phyloP scores from a whole-genome alignment of 164 flowering plant genomes.

The Malania oleifera region DNA sequence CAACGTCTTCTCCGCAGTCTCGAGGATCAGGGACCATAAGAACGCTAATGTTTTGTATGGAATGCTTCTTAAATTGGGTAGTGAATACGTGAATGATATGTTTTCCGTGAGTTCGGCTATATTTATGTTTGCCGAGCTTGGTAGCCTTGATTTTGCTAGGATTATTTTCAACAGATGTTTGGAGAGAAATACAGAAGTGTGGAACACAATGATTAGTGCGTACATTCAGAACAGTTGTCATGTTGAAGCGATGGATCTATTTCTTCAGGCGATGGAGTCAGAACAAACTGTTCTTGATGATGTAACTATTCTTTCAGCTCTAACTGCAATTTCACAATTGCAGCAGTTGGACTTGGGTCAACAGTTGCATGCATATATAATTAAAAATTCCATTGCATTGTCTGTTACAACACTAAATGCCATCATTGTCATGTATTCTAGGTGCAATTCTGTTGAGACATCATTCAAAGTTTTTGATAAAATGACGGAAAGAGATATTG shows the following conservation, averaged over 20 bases:
- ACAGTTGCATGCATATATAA: slow-evolving; percentile 65
- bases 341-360: slow-evolving; percentile 48
- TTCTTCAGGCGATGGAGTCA: slow-evolving; percentile 39
- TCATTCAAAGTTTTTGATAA: slow-evolving; percentile 54
- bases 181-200: slow-evolving; percentile 70
- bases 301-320: slow-evolving; percentile 57
- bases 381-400: slow-evolving; percentile 35
- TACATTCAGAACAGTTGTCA: slow-evolving; percentile 58
- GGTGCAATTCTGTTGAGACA: slow-evolving; percentile 48
- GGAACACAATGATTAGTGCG: slow-evolving; percentile 89
- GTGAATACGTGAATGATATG: slow-evolving; percentile 46
- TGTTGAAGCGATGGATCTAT: slow-evolving; percentile 50
- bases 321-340: slow-evolving; percentile 67
- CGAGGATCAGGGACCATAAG: slow-evolving; percentile 25
- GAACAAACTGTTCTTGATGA: slow-evolving; percentile 44
- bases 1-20: slow-evolving; percentile 74
- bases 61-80: slow-evolving; percentile 55
- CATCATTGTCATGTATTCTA: slow-evolving; percentile 72
- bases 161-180: slow-evolving; percentile 48
- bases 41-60: slow-evolving; percentile 53
- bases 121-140: slow-evolving; percentile 63
- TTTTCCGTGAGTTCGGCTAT: slow-evolving; percentile 75
- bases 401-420: slow-evolving; percentile 52
- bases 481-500: slow-evolving; percentile 73
- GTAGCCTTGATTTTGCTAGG: slow-evolving; percentile 48